Evolutionary conservation across 805 yeast species (phyloP), one percentile per base, ranked within the genome.

Genomic region (Wickerhamomyces alni): DNA sequence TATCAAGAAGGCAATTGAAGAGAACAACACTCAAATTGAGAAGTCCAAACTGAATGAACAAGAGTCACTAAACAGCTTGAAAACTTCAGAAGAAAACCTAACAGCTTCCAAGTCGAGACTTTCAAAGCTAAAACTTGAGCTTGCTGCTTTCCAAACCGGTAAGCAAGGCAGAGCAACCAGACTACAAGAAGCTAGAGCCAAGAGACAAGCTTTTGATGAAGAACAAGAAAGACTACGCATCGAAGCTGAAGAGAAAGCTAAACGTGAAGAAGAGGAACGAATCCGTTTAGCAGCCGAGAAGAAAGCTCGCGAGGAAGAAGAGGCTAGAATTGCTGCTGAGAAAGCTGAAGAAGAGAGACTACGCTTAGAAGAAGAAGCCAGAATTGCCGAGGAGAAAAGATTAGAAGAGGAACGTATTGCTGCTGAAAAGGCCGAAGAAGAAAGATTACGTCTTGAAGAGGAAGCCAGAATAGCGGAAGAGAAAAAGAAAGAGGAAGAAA

Each of bases 311-410:
- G 44, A 45, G 21, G 44, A 38, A 21, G 49, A 45, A 24, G 91
- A 26, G 91, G 24, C 24, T 24, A 82, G 83, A 55, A 87, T 91
- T 1, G 82, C 83, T 89, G 91, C 84, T 17, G 82, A 82, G 57
- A 93, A 93, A 48, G 87, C 36, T 17, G 40, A 33, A 82, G 24
- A 6, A 51, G 91, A 84, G 61, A 66, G 91, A 39, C 68, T 82
- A 35, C 89, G 24, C 9, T 17, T 18, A 33, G 43, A 36, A 19
- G 55, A 46, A 31, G 54, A 39, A 31, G 51, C 36, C 16, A 35
- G 45, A 19, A 33, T 16, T 10, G 31, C 33, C 9, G 25, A 28
- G 24, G 33, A 40, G 30, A 32, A 42, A 33, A 18, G 47, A 41
- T 21, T 47, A 47, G 22, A 47, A 43, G 33, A 29, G 15, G 31